Evolutionary conservation across 176 grass and related monocot genomes (phyloP).

Genomic region (Puya raimondii): DNA sequence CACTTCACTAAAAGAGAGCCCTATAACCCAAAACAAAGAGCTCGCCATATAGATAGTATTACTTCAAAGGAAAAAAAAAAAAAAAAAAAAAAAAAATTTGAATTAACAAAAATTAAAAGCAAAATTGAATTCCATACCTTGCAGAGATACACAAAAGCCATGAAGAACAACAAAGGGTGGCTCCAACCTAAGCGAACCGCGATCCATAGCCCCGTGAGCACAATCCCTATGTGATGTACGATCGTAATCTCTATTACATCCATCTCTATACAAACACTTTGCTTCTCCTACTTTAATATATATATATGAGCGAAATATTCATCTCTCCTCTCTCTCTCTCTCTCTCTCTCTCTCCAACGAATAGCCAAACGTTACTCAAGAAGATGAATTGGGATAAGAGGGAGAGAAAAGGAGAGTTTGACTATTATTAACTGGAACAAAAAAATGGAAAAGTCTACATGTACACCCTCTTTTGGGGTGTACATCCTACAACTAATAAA

Average conservation of each 20-base stretch:
- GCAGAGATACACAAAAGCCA: slow-evolving; percentile 79
- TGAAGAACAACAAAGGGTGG: slow-evolving; percentile 56
- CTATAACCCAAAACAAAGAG: slow-evolving; percentile 10
- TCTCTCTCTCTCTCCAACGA: neutral
- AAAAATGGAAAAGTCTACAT: too few relatives aligned
- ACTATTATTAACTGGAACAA: too few relatives aligned
- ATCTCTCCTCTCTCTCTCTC: neutral
- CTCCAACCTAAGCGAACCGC: slow-evolving; percentile 33
- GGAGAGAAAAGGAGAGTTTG: too few relatives aligned
- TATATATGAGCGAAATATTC: neutral
- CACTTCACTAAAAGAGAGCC: too few relatives aligned
- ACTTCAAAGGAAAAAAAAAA: neutral
- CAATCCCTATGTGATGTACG: slow-evolving; percentile 62
- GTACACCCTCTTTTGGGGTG: too few relatives aligned
- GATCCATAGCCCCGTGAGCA: slow-evolving; percentile 53
- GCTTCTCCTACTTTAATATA: too few relatives aligned
- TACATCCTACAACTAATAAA: too few relatives aligned
- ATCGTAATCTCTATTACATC: slow-evolving; percentile 62
- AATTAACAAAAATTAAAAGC: neutral
- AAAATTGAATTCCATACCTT: slow-evolving; percentile 26
- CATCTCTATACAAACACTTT: slow-evolving; percentile 15
- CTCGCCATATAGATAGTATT: neutral
- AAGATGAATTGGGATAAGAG: too few relatives aligned
- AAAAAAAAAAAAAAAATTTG: neutral
- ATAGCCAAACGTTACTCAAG: too few relatives aligned